Evolutionary conservation across 139 green algal genomes (phyloP).

Genomic region (Marvania coccoides): DNA sequence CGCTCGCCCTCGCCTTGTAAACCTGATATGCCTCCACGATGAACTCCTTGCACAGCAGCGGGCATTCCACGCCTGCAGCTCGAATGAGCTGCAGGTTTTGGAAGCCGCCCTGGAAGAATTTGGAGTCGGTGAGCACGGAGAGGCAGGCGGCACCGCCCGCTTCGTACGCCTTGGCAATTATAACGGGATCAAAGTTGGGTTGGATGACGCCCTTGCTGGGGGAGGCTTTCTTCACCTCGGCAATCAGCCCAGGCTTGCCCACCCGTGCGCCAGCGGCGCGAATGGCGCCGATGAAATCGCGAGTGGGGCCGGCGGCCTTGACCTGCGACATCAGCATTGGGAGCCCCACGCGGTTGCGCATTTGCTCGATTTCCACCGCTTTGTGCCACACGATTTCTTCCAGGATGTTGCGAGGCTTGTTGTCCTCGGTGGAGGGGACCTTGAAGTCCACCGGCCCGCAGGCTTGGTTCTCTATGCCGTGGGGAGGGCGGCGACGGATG

Average conservation of each 20-base stretch:
- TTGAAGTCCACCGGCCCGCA: constrained; percentile 66
- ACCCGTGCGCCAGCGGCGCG: constrained; percentile 23
- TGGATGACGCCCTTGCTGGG: constrained; percentile 92
- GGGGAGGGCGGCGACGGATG: constrained; percentile 67
- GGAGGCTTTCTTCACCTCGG: constrained; percentile 97
- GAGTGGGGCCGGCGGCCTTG: constrained; percentile 36
- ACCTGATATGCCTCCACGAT: constrained; percentile 97
- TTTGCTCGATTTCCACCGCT: constrained; percentile 65
- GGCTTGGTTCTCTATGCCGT: constrained; percentile 52
- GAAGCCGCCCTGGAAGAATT: constrained; percentile 90
- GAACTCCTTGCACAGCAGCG: constrained; percentile 99
- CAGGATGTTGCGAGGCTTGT: constrained; percentile 93
- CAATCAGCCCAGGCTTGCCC: constrained; percentile 86
- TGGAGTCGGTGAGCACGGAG: constrained; percentile 89
- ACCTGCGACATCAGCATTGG: constrained; percentile 33
- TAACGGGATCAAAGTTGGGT: constrained; percentile 91
- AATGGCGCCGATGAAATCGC: constrained; percentile 88
- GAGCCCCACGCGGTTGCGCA: constrained; percentile 50
- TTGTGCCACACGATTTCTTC: constrained; percentile 99
- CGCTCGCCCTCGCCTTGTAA: constrained; percentile 54
- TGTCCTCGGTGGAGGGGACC: constrained; percentile 62
- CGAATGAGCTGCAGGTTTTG: constrained; percentile 73
- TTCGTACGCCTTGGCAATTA: constrained; percentile 87
- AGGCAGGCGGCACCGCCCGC: constrained; percentile 91
- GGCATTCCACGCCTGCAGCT: constrained; percentile 69